A percentile compares a stretch with the other conserved stretches of the same genome.
Evolutionary conservation across 116 monocot species (phyloP).

Genomic region (Papilionanthe hybrid): DNA sequence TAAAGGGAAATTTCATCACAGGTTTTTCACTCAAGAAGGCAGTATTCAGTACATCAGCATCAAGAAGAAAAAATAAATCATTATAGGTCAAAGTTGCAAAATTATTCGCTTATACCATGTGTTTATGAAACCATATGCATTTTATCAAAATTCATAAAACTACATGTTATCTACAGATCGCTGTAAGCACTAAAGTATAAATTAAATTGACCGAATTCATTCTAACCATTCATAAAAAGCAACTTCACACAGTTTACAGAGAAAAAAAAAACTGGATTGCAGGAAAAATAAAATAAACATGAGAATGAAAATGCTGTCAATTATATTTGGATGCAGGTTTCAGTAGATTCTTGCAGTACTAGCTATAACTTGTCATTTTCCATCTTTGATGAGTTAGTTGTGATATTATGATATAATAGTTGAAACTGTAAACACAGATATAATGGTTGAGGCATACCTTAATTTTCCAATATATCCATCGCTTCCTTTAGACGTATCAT

Average conservation of each 20-base stretch:
- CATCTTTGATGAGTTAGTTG: no score
- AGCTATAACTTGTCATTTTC: no score
- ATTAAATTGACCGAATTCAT: background rate
- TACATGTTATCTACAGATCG: background rate
- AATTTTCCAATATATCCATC: constrained; percentile 65
- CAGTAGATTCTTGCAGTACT: no score
- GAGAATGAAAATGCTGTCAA: no score
- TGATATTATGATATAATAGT: no score
- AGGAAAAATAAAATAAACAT: no score
- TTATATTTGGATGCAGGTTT: no score
- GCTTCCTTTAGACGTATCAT: constrained; percentile 67
- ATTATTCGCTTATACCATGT: background rate
- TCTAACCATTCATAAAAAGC: background rate
- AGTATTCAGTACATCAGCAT: no score
- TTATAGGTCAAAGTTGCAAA: background rate
- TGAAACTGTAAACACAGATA: background rate
- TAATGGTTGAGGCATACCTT: constrained; percentile 26
- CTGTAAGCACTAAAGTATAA: background rate
- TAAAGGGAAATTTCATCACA: no score
- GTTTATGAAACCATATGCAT: background rate
- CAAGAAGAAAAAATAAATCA: background rate
- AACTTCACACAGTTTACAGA: background rate
- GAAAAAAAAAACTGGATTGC: no score
- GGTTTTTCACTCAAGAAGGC: no score
- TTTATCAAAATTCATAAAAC: background rate